Evolutionary conservation across 1,284 basidiomycete species (phyloP), one percentile per base, ranked within the genome.

Genomic region (Ganoderma sinense): DNA sequence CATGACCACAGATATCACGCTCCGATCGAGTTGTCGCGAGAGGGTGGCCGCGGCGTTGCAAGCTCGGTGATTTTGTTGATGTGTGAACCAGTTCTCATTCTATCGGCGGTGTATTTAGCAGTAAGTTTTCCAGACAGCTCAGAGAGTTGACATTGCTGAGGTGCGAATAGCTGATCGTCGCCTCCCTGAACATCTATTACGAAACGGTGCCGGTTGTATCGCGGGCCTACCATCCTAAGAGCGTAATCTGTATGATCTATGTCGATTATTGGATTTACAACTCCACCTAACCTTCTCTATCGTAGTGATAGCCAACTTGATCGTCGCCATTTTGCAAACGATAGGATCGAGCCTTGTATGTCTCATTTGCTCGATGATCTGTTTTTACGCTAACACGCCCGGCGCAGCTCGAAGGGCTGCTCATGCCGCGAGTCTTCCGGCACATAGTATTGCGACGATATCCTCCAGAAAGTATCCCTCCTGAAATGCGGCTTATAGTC

Each of bases 401-500:
- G 7, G 18, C 8, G 16, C n/a, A 67, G 66, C 41, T 59, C 20
- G 62, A 63, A 40, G 4, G 14, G 5, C 4, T 67, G 6, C 20
- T 67, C 11, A 45, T 56, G 31, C 66, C 66, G 36, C 61, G 60
- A 5, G 26, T 63, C 40, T 67, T 63, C 41, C 60, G 62, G 14
- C 66, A 48, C 10, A 40, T 29, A 29, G 48, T 39, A 26, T 11
- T 41, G 53, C 20, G 39, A 20, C 53, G 26, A 33, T 61, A 45
- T 20, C 23, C 41, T 3, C 36, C 60, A 16, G 64, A 63, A n/a
- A n/a, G 26, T 29, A 65, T 69, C 36, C 63, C 65, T 20, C 71
- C 71, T 8, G 71, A 72, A 43, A 7, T 56, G 39, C 72, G 72
- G 29, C 66, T 74, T 7, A 60, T 64, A n/a, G 23, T 68, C 26